phyloP scores from a whole-genome alignment of 2,329 filamentous ascomycete species.

The Arthrobotrys musiformis region DNA sequence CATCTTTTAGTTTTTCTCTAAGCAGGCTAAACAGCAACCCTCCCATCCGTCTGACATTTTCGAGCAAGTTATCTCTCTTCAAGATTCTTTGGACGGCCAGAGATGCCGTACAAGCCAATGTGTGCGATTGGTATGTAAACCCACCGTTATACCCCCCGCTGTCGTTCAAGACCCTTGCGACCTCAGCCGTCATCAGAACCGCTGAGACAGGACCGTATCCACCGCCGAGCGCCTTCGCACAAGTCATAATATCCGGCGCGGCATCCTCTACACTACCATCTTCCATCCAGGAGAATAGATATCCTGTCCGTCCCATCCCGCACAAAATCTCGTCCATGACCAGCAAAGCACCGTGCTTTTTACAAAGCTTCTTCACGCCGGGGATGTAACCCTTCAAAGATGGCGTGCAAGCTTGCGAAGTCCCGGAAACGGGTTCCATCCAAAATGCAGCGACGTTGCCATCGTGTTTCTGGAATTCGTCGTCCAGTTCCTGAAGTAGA shows the following conservation, averaged over 20 bases:
- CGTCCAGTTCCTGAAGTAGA: conserved; percentile 73
- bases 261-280: conserved; percentile 64
- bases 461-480: conserved; percentile 78
- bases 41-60: conserved; percentile 71
- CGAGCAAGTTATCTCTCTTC: conserved; percentile 68
- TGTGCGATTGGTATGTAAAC: conserved; percentile 73
- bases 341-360: conserved; percentile 77
- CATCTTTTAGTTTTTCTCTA: conserved; percentile 63
- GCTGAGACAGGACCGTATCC: conserved; percentile 73
- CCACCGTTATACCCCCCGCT: conserved; percentile 65
- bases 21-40: conserved; percentile 65
- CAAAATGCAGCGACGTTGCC: conserved; percentile 66
- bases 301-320: conserved; percentile 71
- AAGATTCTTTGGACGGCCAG: conserved; percentile 73
- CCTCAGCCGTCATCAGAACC: conserved; percentile 68
- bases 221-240: conserved; percentile 74
- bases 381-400: conserved; percentile 75
- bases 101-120: conserved; percentile 71
- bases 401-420: conserved; percentile 74
- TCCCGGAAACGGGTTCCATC: conserved; percentile 45
- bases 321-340: conserved; percentile 84
- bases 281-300: conserved; percentile 72
- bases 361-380: conserved; percentile 75
- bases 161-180: conserved; percentile 66
- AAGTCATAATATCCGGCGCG: conserved; percentile 72